Evolutionary conservation across 768 basidiomycete genomes (phyloP).

Genomic region (Gyrodon lividus): DNA sequence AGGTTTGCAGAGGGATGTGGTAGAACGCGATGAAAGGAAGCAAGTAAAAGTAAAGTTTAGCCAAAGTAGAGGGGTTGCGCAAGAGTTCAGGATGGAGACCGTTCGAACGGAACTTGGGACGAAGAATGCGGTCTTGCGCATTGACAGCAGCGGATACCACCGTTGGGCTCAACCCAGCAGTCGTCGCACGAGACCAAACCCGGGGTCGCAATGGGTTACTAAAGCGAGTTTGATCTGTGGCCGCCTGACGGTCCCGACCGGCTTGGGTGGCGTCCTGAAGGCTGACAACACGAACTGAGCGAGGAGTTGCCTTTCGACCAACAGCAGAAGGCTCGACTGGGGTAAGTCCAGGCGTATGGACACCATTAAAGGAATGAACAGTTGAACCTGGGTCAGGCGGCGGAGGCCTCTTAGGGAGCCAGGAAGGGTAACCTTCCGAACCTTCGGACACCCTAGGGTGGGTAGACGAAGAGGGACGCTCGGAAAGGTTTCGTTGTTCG

Average conservation of each 20-base stretch:
- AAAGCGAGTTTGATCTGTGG: constrained; percentile 51
- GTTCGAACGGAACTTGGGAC: constrained; percentile 66
- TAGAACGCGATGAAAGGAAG: constrained; percentile 71
- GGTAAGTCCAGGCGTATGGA: constrained; percentile 32
- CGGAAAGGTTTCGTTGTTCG: constrained; percentile 31
- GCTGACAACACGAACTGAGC: constrained; percentile 80
- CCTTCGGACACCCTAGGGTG: constrained; percentile 37
- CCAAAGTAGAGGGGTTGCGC: constrained; percentile 53
- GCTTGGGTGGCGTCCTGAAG: constrained; percentile 50
- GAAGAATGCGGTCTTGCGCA: constrained; percentile 36
- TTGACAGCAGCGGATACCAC: constrained; percentile 39
- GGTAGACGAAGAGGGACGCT: constrained; percentile 36
- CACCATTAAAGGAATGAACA: constrained; percentile 55
- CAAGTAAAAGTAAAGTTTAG: constrained; percentile 63
- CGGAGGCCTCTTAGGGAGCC: constrained; percentile 78
- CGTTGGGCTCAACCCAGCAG: constrained; percentile 43
- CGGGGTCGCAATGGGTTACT: constrained; percentile 42
- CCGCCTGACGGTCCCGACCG: constrained; percentile 44
- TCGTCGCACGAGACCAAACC: constrained; percentile 60
- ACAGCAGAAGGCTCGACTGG: constrained; percentile 35
- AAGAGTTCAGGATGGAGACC: constrained; percentile 69
- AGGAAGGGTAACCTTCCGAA: constrained; percentile 77
- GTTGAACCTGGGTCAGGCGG: constrained; percentile 76
- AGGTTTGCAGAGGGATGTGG: constrained; percentile 74
- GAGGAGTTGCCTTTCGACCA: constrained; percentile 77